Percentiles rank a stretch among this genome's conserved stretches.
Conservation (phyloP, 129 eudicot species). For the Glebionis coronaria region DNA sequence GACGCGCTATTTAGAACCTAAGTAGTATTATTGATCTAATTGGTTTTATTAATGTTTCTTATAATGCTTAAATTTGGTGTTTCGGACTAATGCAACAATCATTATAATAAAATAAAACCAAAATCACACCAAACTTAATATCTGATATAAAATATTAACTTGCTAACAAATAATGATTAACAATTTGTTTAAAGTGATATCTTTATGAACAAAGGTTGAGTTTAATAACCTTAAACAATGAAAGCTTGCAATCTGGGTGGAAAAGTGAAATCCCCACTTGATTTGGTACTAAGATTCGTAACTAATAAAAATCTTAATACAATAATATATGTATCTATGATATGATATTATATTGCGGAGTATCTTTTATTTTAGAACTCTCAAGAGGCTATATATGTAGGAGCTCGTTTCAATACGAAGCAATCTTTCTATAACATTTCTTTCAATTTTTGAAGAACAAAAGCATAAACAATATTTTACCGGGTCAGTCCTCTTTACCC, state of each 20-base stretch:
- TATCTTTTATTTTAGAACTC: not conserved
- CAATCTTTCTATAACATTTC: not conserved
- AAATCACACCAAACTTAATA: too few relatives aligned
- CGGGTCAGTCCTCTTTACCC: too few relatives aligned
- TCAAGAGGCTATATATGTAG: conserved; percentile 17
- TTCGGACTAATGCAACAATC: too few relatives aligned
- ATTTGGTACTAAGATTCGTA: conserved; percentile 21
- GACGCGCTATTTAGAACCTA: too few relatives aligned
- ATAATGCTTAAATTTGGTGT: too few relatives aligned
- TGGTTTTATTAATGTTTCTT: too few relatives aligned
- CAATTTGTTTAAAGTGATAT: too few relatives aligned
- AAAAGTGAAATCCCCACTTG: conserved; percentile 17
- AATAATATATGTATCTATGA: not conserved
- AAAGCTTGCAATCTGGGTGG: conserved; percentile 15
- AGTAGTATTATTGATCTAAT: too few relatives aligned
- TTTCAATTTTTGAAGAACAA: not conserved
- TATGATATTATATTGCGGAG: not conserved
- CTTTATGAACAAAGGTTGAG: too few relatives aligned
- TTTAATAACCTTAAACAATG: not conserved
- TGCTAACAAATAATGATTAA: too few relatives aligned
- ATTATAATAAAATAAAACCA: too few relatives aligned
- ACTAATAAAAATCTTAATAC: conserved; percentile 10
- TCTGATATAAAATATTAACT: too few relatives aligned
- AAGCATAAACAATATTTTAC: not conserved
- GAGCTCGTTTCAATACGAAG: not conserved